These are phyloP conservation scores for Mycena rebaudengoi DNA, from an alignment of 768 basidiomycete genomes.

Conservation along the genomic window DNA sequence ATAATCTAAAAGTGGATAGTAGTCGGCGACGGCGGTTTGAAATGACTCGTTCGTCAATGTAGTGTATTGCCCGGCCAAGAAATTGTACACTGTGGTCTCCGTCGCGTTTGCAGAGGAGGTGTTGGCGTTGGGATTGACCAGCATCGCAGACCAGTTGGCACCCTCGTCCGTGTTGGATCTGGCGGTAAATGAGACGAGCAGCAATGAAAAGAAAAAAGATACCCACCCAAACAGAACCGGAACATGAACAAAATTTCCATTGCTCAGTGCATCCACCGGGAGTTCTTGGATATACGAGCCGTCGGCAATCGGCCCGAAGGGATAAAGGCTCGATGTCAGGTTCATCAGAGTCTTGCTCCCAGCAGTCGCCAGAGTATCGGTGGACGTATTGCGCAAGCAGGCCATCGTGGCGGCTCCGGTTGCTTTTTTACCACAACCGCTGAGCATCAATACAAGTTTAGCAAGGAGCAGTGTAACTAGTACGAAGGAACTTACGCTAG, in stretches of 20 bases:
- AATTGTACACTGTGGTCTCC: slow-evolving; percentile 49
- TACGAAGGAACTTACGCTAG: slow-evolving; percentile 40
- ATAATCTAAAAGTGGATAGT: slow-evolving; percentile 46
- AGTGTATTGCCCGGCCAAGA: slow-evolving; percentile 48
- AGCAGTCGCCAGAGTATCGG: slow-evolving; percentile 39
- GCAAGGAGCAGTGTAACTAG: neutral
- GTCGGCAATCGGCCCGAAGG: slow-evolving; percentile 51
- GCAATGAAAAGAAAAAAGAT: too few species aligned
- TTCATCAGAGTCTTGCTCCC: slow-evolving; percentile 41
- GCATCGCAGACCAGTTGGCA: slow-evolving; percentile 47
- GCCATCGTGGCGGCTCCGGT: slow-evolving; percentile 30
- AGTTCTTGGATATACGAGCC: slow-evolving; percentile 42
- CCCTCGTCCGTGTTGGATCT: slow-evolving; percentile 55
- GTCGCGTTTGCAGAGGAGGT: slow-evolving; percentile 48
- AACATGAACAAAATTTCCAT: slow-evolving; percentile 47
- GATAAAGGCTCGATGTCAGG: slow-evolving; percentile 44
- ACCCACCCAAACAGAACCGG: slow-evolving; percentile 50
- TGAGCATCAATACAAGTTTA: neutral
- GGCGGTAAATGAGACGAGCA: neutral
- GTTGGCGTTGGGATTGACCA: slow-evolving; percentile 46
- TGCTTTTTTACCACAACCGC: slow-evolving; percentile 33
- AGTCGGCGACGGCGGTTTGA: slow-evolving; percentile 31
- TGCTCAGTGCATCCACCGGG: slow-evolving; percentile 49
- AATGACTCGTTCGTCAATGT: slow-evolving; percentile 41
- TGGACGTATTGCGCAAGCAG: slow-evolving; percentile 44